phyloP scores from a whole-genome alignment of 2,329 filamentous ascomycete species.

The Dactylella cylindrospora region DNA sequence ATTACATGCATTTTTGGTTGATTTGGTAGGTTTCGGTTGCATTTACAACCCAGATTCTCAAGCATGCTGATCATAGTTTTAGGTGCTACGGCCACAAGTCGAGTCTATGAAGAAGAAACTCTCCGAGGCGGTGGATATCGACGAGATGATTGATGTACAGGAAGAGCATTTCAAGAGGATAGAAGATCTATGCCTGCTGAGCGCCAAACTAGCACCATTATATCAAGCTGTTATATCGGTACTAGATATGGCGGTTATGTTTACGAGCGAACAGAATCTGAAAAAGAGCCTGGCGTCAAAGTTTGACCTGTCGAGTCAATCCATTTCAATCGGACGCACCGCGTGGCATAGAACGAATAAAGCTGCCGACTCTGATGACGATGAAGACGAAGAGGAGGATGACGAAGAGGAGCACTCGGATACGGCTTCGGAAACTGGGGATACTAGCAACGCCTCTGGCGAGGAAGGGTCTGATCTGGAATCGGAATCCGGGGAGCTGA shows the following conservation, averaged over 20 bases:
- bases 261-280: constrained; percentile 7
- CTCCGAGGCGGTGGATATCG: constrained; percentile 30
- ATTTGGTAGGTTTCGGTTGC: no score
- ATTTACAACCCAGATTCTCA: no score
- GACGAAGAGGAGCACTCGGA: no score
- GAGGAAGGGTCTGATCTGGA: constrained; percentile 1
- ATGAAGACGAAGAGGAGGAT: no score
- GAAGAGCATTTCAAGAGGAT: constrained; percentile 35
- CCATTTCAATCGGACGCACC: background rate
- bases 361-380: constrained; percentile 8
- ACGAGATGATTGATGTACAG: constrained; percentile 41
- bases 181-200: constrained; percentile 33
- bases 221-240: constrained; percentile 32
- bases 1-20: constrained; percentile 31
- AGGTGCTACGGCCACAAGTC: constrained; percentile 29
- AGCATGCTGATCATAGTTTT: no score
- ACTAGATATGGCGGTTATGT: constrained; percentile 12
- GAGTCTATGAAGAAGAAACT: constrained; percentile 18
- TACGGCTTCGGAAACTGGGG: background rate
- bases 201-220: constrained; percentile 30
- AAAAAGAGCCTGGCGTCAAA: constrained; percentile 1
- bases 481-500: background rate
- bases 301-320: background rate
- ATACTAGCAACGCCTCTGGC: background rate
- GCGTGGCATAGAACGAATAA: constrained; percentile 9